Evolutionary conservation across 2,329 filamentous ascomycete species (phyloP).

Genomic region (Pezicula radicicola): DNA sequence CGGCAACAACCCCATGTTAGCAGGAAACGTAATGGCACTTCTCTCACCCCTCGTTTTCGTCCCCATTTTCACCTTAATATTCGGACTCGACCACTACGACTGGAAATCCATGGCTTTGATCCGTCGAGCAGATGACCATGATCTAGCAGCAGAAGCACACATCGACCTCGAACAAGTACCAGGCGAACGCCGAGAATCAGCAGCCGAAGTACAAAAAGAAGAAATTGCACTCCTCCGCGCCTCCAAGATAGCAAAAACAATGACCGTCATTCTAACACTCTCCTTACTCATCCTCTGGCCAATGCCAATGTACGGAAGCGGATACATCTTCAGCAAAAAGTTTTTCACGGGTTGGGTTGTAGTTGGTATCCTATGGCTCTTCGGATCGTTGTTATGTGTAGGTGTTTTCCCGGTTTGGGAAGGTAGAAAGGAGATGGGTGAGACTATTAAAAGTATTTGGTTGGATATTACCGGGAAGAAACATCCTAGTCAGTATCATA

Average conservation of each 20-base stretch:
- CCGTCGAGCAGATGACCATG: conserved; percentile 73
- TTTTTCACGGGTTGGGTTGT: conserved; percentile 84
- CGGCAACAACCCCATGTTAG: conserved; percentile 84
- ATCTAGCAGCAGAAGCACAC: conserved; percentile 60
- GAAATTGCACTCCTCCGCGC: conserved; percentile 50
- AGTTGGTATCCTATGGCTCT: conserved; percentile 77
- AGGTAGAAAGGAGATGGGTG: conserved; percentile 63
- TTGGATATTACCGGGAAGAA: conserved; percentile 51
- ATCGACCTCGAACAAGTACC: conserved; percentile 64
- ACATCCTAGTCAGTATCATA: conserved; percentile 23
- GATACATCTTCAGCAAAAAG: conserved; percentile 76
- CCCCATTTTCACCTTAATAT: conserved; percentile 68
- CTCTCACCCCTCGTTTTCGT: conserved; percentile 74
- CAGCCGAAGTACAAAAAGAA: conserved; percentile 35
- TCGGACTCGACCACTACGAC: conserved; percentile 71
- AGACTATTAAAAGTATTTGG: conserved; percentile 59
- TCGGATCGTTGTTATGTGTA: conserved; percentile 68
- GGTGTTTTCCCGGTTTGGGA: conserved; percentile 82
- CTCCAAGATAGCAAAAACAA: conserved; percentile 43
- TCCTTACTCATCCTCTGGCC: conserved; percentile 81
- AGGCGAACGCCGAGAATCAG: conserved; percentile 38
- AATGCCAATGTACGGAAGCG: conserved; percentile 83
- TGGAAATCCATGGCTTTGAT: conserved; percentile 82
- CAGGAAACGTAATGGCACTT: conserved; percentile 79
- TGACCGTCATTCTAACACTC: conserved; percentile 63